phyloP scores from a whole-genome alignment of 257 asterid genomes.

The Capsicum rhomboideum region DNA sequence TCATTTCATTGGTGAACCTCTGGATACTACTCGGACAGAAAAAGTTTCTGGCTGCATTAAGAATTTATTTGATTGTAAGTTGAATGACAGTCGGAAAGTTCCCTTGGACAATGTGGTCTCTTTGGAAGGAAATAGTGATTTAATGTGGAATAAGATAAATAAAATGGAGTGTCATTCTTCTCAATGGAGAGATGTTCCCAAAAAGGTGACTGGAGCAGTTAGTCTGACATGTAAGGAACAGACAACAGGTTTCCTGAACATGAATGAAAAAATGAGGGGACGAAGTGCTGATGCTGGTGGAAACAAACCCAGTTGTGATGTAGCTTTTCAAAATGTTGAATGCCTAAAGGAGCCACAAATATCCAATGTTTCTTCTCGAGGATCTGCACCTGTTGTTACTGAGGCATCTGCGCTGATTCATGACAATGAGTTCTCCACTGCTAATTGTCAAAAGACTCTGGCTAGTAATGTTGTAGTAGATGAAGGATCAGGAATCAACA shows the following conservation, averaged over 20 bases:
- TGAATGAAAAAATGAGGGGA: slow-evolving; percentile 5
- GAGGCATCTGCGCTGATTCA: slow-evolving; percentile 34
- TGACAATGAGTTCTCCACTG: slow-evolving; percentile 28
- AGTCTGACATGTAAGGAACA: slow-evolving; percentile 20
- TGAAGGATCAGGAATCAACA: slow-evolving; percentile 43
- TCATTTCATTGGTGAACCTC: slow-evolving; percentile 9
- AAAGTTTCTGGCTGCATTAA: slow-evolving; percentile 17
- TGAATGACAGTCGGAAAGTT: slow-evolving; percentile 11
- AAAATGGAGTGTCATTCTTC: slow-evolving; percentile 28
- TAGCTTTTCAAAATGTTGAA: slow-evolving; percentile 16
- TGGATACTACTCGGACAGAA: slow-evolving; percentile 8
- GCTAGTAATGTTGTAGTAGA: slow-evolving; percentile 27
- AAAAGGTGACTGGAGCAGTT: slow-evolving; percentile 17
- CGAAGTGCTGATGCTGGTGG: slow-evolving; percentile 19
- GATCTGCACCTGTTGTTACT: slow-evolving; percentile 44
- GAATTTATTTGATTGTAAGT: slow-evolving; percentile 16
- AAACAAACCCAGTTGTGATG: slow-evolving; percentile 16
- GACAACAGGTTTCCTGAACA: slow-evolving; percentile 5
- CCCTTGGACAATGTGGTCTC: slow-evolving; percentile 16
- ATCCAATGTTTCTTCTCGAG: slow-evolving; percentile 41
- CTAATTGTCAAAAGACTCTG: slow-evolving; percentile 20
- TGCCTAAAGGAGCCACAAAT: slow-evolving; percentile 34
- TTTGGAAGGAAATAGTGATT: slow-evolving; percentile 13
- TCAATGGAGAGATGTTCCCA: slow-evolving; percentile 55
- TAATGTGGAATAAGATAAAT: slow-evolving; percentile 10